Base-by-base conservation (phyloP, 495 filamentous ascomycete genomes). In the Usnea hakonensis region DNA sequence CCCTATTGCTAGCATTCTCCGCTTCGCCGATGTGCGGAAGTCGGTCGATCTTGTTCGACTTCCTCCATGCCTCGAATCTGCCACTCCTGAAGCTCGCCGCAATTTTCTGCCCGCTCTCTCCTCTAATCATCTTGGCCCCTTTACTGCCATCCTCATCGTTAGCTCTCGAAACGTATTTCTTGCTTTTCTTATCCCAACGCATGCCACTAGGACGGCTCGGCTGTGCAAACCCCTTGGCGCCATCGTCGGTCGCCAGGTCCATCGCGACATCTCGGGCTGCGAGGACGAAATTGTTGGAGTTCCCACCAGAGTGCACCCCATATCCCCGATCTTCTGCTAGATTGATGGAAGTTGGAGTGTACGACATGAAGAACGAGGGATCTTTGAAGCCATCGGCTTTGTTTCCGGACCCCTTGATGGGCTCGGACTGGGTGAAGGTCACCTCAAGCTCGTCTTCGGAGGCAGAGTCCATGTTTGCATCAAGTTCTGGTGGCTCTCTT, bases 101-200 rank as follows among this genome's bases (percentile, higher is more conserved):
- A 62, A 98, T 96, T 81, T 97, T 97, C 76, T 90, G 90, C 52
- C 94, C 94, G 71, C 83, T 88, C 76, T 98, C 94, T 61, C 95
- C 91, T 54, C 85, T 81, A 44, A 98, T 88, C 75, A 96, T 85
- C 60, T 86, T 88, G n/a, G 77, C 77, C 28, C 91, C 90, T 72
- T 88, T 88, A 55, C 86, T 90, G 21, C 94, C 95, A 77, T 97
- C 94, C 68, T 95, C 90, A 74, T 97, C 94, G 79, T 97, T 96
- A 63, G 84, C 85, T 32, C 87, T 81, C 3, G 87, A 76, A 9
- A 98, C 93, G 75, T 97, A 98, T 76, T 97, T 97, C 75, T 88
- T 93, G 67, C 86, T 83, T 69, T 94, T 92, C 81, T 96, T 96
- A 77, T 98, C 94, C 94, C 94, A 98, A 59, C 92, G 84, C 85